Conservation (phyloP, 2,329 filamentous ascomycete genomes). For the Endoconidiophora laricicola region DNA sequence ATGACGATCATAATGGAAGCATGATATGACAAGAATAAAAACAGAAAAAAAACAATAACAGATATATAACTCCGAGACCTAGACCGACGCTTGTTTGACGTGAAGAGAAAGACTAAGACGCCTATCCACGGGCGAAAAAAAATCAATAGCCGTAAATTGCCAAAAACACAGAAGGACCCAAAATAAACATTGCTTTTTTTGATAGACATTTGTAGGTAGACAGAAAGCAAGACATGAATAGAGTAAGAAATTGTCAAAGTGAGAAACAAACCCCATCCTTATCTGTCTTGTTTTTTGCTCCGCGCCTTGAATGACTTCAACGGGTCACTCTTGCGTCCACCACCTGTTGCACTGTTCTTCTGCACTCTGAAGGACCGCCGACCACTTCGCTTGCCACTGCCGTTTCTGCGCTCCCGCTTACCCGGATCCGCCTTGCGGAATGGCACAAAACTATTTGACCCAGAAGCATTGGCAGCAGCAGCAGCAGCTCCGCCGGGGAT, state of each 20-base stretch:
- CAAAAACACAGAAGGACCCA: not conserved
- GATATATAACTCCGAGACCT: conserved; percentile 2
- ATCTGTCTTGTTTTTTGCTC: conserved; percentile 14
- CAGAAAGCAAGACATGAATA: not conserved
- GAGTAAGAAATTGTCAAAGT: not conserved
- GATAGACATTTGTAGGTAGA: not conserved
- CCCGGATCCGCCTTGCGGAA: conserved; percentile 31
- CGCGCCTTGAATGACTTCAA: conserved; percentile 72
- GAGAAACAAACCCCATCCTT: not conserved
- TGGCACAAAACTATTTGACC: conserved; percentile 62
- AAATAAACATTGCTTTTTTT: not conserved
- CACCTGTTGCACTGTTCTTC: conserved; percentile 24
- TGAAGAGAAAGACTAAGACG: conserved; percentile 1
- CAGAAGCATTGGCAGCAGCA: conserved; percentile 44
- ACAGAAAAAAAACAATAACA: conserved; percentile 5
- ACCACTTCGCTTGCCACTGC: conserved; percentile 20
- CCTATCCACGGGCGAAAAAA: conserved; percentile 1
- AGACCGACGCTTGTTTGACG: conserved; percentile 9
- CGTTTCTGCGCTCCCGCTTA: conserved; percentile 31
- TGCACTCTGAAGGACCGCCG: conserved; percentile 29
- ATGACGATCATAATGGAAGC: not conserved
- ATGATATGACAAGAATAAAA: not conserved
- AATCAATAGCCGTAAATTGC: not conserved
- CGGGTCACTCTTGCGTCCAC: conserved; percentile 52
- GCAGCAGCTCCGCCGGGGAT: conserved; percentile 60